Evolutionary conservation across 768 basidiomycete genomes (phyloP).

Genomic region (Tricholoma matsutake): DNA sequence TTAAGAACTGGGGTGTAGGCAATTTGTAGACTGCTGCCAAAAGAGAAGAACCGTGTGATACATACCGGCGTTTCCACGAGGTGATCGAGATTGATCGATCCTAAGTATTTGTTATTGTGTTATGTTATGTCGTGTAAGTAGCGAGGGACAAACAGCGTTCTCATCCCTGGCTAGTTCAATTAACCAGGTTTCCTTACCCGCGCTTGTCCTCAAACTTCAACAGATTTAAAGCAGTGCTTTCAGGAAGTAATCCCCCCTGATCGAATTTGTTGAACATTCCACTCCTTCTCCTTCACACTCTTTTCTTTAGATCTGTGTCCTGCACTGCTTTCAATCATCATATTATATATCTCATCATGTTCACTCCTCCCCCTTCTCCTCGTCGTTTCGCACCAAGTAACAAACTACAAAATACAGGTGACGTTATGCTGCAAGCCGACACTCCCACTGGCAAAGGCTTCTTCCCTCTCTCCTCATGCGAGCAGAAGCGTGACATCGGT

Average conservation of each 20-base stretch:
- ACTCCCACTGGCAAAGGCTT: not conserved
- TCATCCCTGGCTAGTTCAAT: too few relatives aligned
- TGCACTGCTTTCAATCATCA: not conserved
- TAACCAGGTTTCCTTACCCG: too few relatives aligned
- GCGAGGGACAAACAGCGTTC: too few relatives aligned
- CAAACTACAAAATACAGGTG: not conserved
- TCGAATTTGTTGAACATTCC: not conserved
- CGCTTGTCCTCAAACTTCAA: not conserved
- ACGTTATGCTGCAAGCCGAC: not conserved
- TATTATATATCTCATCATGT: slow-evolving; percentile 28
- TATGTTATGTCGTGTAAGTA: too few relatives aligned
- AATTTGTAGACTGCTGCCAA: not conserved
- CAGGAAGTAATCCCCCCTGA: not conserved
- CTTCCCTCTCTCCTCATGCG: not conserved
- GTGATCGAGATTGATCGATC: slow-evolving; percentile 6
- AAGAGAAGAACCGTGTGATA: not conserved
- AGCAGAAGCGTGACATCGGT: slow-evolving; percentile 41
- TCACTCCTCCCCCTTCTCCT: slow-evolving; percentile 27
- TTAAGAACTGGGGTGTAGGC: too few relatives aligned
- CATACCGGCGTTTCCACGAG: not conserved
- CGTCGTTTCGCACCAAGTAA: not conserved
- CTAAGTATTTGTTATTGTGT: too few relatives aligned
- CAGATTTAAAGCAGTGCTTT: not conserved
- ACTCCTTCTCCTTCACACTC: not conserved
- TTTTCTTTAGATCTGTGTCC: not conserved